Conservation (phyloP, 202 grass and related monocot species). For the Cymbopogon flexuosus region DNA sequence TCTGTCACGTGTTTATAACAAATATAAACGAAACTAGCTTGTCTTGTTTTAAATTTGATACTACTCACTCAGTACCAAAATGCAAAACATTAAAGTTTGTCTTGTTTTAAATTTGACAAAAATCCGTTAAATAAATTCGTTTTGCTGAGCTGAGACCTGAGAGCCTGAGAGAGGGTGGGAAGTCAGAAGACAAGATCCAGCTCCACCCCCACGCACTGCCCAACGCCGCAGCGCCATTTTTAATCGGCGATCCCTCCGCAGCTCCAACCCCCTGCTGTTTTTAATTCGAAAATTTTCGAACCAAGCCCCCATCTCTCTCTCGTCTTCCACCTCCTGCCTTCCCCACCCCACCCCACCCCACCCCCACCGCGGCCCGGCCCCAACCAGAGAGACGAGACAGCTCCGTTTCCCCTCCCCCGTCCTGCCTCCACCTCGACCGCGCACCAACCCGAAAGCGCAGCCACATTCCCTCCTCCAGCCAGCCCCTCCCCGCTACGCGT, state of each 20-base stretch:
- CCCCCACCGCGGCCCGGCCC: background rate
- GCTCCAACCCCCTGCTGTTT: conserved; percentile 19
- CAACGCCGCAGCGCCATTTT: conserved; percentile 10
- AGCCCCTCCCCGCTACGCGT: background rate
- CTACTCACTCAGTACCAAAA: background rate
- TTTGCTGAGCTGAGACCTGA: background rate
- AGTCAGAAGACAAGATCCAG: conserved; percentile 21
- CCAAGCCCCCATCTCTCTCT: too few relatives aligned
- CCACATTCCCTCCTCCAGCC: conserved; percentile 37
- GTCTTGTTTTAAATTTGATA: too few relatives aligned
- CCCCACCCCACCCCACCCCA: too few relatives aligned
- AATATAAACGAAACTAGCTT: background rate
- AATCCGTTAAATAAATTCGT: too few relatives aligned
- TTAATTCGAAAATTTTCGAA: conserved; percentile 59
- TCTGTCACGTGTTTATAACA: background rate
- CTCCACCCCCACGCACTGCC: background rate
- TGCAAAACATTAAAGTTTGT: background rate
- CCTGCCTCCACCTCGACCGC: conserved; percentile 28
- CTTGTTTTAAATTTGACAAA: background rate
- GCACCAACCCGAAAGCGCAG: conserved; percentile 47
- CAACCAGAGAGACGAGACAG: conserved; percentile 33
- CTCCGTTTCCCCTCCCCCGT: conserved; percentile 33
- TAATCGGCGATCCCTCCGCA: conserved; percentile 13
- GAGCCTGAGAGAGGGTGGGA: too few relatives aligned
- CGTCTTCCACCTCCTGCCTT: too few relatives aligned